phyloP scores from a whole-genome alignment of 1,284 basidiomycete genomes.

The Rhodofomes roseus region DNA sequence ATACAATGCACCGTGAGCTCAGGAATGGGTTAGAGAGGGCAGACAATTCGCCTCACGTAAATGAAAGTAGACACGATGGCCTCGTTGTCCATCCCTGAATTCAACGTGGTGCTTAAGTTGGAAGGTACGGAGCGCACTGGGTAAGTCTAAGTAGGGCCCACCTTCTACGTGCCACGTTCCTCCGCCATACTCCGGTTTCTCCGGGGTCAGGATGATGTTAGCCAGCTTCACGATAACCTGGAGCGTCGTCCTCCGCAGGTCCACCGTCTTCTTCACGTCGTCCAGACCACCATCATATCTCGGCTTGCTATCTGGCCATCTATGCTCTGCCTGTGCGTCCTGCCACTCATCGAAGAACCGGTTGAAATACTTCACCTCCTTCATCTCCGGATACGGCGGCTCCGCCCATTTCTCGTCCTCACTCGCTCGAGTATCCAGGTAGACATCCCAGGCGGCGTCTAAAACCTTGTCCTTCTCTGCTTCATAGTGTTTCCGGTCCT shows the following conservation, averaged over 20 bases:
- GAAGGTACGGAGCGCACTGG: too few relatives aligned
- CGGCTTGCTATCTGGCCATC: neutral
- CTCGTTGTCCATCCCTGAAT: slow-evolving; percentile 35
- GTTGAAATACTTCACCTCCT: neutral
- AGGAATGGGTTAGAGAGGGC: neutral
- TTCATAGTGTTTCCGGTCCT: neutral
- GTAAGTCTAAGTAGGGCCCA: neutral
- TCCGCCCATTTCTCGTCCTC: neutral
- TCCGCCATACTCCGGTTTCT: slow-evolving; percentile 31
- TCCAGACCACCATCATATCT: neutral
- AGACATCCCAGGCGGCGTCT: neutral
- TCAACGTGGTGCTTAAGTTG: neutral
- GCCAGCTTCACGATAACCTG: slow-evolving; percentile 52
- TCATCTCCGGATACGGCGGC: neutral
- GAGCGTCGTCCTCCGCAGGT: slow-evolving; percentile 22
- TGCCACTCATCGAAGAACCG: neutral
- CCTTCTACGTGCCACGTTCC: slow-evolving; percentile 35
- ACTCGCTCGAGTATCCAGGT: neutral
- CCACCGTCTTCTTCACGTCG: neutral
- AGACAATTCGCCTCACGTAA: slow-evolving; percentile 19
- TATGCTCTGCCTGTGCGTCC: neutral
- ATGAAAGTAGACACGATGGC: slow-evolving; percentile 43
- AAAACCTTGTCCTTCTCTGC: neutral
- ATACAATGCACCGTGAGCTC: neutral
- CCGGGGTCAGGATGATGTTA: slow-evolving; percentile 44